Percentiles rank a stretch among this genome's conserved stretches.
Conservation (phyloP, 2,329 filamentous ascomycete species). For the Aspergillus calidoustus region DNA sequence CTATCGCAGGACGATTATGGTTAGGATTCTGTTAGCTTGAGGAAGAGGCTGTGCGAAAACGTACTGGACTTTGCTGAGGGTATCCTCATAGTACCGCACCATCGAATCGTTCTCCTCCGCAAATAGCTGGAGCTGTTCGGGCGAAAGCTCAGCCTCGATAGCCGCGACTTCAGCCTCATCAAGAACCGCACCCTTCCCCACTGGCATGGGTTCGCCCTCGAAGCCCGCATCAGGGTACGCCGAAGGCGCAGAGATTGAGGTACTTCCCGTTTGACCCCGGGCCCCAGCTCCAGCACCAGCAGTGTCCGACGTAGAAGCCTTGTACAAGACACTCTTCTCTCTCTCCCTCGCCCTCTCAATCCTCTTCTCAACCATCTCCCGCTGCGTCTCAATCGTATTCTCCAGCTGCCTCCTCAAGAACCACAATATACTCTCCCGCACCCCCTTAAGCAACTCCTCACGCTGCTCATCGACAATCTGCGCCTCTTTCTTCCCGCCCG, state of each 20-base stretch:
- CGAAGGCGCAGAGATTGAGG: slow-evolving; percentile 7
- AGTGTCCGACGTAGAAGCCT: slow-evolving; percentile 44
- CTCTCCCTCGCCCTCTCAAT: slow-evolving; percentile 85
- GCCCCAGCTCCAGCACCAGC: slow-evolving; percentile 5
- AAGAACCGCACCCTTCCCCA: slow-evolving; percentile 17
- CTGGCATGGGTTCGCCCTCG: neutral
- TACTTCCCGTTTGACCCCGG: neutral
- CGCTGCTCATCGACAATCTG: slow-evolving; percentile 74
- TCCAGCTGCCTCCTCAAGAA: slow-evolving; percentile 77
- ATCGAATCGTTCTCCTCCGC: slow-evolving; percentile 91
- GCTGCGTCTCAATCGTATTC: slow-evolving; percentile 76
- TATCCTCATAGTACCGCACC: slow-evolving; percentile 90
- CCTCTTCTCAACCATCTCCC: slow-evolving; percentile 90
- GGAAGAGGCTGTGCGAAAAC: slow-evolving; percentile 41
- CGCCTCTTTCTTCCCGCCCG: slow-evolving; percentile 64
- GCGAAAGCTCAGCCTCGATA: slow-evolving; percentile 67
- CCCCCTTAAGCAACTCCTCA: slow-evolving; percentile 67
- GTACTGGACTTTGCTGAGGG: slow-evolving; percentile 91
- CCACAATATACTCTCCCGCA: slow-evolving; percentile 84
- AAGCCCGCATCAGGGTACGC: slow-evolving; percentile 5
- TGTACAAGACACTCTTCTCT: slow-evolving; percentile 82
- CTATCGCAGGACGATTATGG: slow-evolving; percentile 51
- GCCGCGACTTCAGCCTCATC: slow-evolving; percentile 40
- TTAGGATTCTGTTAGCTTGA: neutral
- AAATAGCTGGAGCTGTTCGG: slow-evolving; percentile 90